Evolutionary conservation across 305 asterid genomes (phyloP).

Genomic region (Ilex paraguariensis): DNA sequence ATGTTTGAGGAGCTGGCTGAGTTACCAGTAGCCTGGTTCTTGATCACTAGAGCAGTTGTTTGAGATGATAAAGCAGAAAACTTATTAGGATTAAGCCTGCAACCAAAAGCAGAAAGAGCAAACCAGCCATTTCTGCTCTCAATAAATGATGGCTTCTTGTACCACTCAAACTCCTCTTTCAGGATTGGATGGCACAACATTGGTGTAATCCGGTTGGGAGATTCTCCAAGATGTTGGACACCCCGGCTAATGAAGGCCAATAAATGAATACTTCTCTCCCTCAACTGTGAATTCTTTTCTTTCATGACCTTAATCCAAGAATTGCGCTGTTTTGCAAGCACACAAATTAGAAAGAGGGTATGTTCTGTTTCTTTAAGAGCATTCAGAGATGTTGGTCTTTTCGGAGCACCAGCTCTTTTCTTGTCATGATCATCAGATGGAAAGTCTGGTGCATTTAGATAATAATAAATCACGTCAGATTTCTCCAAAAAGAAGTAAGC

Average conservation of each 20-base stretch:
- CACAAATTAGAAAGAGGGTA: conserved; percentile 67
- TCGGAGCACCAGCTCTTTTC: conserved; percentile 72
- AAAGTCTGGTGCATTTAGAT: conserved; percentile 80
- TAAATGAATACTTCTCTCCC: conserved; percentile 82
- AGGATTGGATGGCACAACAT: conserved; percentile 55
- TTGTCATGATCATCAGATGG: conserved; percentile 63
- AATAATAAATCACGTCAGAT: conserved; percentile 54
- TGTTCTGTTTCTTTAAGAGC: conserved; percentile 78
- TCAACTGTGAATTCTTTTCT: conserved; percentile 66
- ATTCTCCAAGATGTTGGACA: conserved; percentile 69
- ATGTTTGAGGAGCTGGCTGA: conserved; percentile 34
- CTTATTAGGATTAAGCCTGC: conserved; percentile 49
- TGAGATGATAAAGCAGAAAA: conserved; percentile 39
- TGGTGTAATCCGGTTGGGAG: conserved; percentile 43
- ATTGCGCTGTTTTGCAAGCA: conserved; percentile 58
- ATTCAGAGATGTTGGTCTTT: conserved; percentile 52
- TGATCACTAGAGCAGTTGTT: conserved; percentile 39
- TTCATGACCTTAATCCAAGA: conserved; percentile 77
- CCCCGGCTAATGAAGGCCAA: conserved; percentile 87
- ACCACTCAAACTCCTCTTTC: conserved; percentile 81
- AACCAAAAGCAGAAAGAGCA: conserved; percentile 72
- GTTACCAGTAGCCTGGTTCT: conserved; percentile 42
- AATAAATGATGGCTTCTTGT: conserved; percentile 59
- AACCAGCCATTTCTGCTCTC: conserved; percentile 91
- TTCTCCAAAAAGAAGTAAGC: conserved; percentile 73